Conservation (phyloP, 2,329 filamentous ascomycete species). For the Chaetomiaceae sp. region DNA sequence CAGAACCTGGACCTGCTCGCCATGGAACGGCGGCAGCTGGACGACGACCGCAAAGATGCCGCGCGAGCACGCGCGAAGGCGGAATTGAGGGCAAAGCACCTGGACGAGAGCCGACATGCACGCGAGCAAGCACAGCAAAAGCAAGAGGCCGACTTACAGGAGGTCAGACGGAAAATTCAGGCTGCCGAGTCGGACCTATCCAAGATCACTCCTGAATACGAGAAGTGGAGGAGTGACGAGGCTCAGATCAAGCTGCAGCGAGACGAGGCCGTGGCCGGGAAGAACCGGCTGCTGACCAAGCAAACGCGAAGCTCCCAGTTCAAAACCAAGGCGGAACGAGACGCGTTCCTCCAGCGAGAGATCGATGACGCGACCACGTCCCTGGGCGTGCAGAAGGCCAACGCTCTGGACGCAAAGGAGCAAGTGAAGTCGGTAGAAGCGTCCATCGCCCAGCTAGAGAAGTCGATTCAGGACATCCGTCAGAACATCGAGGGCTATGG, state of each 20-base stretch:
- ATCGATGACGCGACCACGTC: conserved; percentile 73
- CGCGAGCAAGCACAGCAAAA: conserved; percentile 66
- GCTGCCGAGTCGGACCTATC: conserved; percentile 71
- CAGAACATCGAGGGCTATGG: conserved; percentile 72
- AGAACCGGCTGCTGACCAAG: conserved; percentile 81
- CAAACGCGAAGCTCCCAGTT: conserved; percentile 86
- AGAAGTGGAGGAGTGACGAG: conserved; percentile 66
- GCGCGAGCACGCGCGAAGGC: conserved; percentile 76
- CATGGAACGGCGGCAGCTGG: conserved; percentile 79
- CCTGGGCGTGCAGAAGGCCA: conserved; percentile 73
- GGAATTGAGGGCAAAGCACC: conserved; percentile 75
- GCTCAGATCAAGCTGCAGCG: conserved; percentile 63
- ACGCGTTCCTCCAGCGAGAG: conserved; percentile 73
- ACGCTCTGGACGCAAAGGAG: conserved; percentile 76
- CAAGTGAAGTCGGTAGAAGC: conserved; percentile 67
- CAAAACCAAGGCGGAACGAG: conserved; percentile 79
- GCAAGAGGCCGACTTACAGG: conserved; percentile 64
- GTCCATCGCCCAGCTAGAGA: conserved; percentile 66
- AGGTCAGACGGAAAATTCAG: conserved; percentile 67
- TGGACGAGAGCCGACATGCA: conserved; percentile 75
- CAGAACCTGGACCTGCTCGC: conserved; percentile 79
- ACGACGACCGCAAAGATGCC: conserved; percentile 80
- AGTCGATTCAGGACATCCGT: conserved; percentile 64
- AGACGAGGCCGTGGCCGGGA: conserved; percentile 66
- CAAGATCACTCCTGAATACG: conserved; percentile 70